Conservation (phyloP, 331 rosid genomes). For the Cydonia oblonga region DNA sequence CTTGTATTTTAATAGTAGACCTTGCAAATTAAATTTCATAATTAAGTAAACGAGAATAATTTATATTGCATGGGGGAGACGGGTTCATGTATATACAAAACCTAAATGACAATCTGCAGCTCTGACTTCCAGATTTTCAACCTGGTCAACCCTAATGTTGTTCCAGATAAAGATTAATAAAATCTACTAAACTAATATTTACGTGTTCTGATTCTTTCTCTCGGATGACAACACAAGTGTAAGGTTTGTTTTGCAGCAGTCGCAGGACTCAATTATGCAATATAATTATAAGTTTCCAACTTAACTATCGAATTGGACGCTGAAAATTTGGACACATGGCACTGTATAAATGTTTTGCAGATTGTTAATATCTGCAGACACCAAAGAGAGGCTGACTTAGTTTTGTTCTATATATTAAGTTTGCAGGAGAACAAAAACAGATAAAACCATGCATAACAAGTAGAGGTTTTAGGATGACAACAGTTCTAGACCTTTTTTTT, state of each 20-base stretch:
- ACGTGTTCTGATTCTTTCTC: not conserved
- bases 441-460: not conserved
- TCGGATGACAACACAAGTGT: not conserved
- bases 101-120: not conserved
- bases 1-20: not conserved
- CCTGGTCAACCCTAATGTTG: not conserved
- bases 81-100: not conserved
- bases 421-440: not conserved
- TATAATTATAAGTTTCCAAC: not conserved
- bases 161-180: not conserved
- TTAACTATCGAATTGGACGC: not conserved
- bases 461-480: not conserved
- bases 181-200: not conserved
- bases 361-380: not conserved
- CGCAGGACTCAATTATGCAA: not conserved
- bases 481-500: not conserved
- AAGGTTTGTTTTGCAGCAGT: constrained; percentile 4
- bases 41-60: not conserved
- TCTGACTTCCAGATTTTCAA: not conserved
- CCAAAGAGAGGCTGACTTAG: not conserved
- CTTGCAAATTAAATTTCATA: not conserved
- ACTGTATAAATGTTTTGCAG: not conserved
- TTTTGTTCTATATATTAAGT: not conserved
- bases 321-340: constrained; percentile 2
- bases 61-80: not conserved